A percentile compares a stretch with the other conserved stretches of the same genome.
Evolutionary conservation across 805 yeast species (phyloP).

Genomic region (Candida awuae): DNA sequence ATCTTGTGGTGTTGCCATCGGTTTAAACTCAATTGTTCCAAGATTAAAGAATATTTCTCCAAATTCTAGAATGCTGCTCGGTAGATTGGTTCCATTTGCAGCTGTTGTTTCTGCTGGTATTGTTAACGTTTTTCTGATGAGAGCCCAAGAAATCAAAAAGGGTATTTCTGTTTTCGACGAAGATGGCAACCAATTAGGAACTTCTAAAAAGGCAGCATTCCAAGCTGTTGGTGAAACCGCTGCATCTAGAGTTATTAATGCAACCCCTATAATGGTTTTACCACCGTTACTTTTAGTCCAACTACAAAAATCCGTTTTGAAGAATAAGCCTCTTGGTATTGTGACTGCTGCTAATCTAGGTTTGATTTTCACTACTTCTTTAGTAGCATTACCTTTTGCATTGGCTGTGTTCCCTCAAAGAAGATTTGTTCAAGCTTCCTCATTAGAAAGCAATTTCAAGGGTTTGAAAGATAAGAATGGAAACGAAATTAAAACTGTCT

Average conservation of each 20-base stretch:
- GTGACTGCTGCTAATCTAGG: constrained; percentile 78
- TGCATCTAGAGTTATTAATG: constrained; percentile 86
- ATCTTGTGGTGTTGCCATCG: constrained; percentile 91
- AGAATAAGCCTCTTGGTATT: constrained; percentile 55
- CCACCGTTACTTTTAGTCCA: constrained; percentile 82
- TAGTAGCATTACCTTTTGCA: constrained; percentile 88
- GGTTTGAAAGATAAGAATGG: constrained; percentile 58
- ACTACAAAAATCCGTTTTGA: constrained; percentile 63
- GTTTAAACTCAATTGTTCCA: constrained; percentile 88
- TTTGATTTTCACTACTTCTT: constrained; percentile 75
- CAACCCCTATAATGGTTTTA: constrained; percentile 94
- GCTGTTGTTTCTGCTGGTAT: constrained; percentile 98
- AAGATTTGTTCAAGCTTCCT: constrained; percentile 47
- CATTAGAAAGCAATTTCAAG: constrained; percentile 59
- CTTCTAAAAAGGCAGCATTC: constrained; percentile 78
- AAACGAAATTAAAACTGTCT: constrained; percentile 46
- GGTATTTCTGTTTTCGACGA: constrained; percentile 69
- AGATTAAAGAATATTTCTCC: constrained; percentile 64
- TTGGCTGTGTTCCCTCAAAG: constrained; percentile 93
- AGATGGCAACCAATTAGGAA: constrained; percentile 58
- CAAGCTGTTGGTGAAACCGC: constrained; percentile 98
- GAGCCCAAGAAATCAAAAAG: constrained; percentile 85
- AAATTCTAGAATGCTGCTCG: constrained; percentile 58
- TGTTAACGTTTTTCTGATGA: constrained; percentile 93
- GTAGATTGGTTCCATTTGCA: constrained; percentile 93